Conservation (phyloP, 2,329 filamentous ascomycete genomes). For the Beauveria bassiana region DNA sequence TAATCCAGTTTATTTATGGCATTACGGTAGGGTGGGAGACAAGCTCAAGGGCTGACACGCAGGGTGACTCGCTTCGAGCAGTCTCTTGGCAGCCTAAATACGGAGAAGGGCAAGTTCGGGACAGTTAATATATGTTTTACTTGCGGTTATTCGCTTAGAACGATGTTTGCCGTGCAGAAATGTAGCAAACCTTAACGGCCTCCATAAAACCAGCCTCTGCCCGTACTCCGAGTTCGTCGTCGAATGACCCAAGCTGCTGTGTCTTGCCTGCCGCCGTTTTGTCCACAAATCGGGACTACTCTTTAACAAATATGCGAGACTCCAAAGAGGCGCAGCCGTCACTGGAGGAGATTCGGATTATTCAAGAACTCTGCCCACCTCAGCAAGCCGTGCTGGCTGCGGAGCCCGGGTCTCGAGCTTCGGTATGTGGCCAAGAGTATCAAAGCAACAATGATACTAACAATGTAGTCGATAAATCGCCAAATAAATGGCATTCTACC, state of each 20-base stretch:
- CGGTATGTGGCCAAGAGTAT: slow-evolving; percentile 17
- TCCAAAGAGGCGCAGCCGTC: background rate
- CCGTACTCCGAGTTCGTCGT: background rate
- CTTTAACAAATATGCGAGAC: background rate
- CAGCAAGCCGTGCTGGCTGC: background rate
- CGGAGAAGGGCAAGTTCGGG: background rate
- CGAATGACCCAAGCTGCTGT: background rate
- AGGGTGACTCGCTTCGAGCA: background rate
- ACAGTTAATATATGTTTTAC: background rate
- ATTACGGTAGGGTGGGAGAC: background rate
- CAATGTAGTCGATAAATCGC: slow-evolving; percentile 25
- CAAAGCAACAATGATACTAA: background rate
- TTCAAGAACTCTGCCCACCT: slow-evolving; percentile 13
- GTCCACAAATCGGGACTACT: background rate
- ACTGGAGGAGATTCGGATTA: slow-evolving; percentile 2
- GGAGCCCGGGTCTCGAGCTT: slow-evolving; percentile 20
- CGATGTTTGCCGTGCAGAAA: background rate
- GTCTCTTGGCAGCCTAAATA: background rate
- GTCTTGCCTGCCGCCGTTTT: background rate
- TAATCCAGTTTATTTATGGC: background rate
- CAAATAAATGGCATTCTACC: slow-evolving; percentile 25
- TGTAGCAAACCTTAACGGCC: background rate
- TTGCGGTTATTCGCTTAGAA: background rate
- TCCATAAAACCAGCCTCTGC: background rate
- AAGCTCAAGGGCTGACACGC: background rate